Base-by-base conservation (phyloP, 306 rosid species). In the Glycine soja region DNA sequence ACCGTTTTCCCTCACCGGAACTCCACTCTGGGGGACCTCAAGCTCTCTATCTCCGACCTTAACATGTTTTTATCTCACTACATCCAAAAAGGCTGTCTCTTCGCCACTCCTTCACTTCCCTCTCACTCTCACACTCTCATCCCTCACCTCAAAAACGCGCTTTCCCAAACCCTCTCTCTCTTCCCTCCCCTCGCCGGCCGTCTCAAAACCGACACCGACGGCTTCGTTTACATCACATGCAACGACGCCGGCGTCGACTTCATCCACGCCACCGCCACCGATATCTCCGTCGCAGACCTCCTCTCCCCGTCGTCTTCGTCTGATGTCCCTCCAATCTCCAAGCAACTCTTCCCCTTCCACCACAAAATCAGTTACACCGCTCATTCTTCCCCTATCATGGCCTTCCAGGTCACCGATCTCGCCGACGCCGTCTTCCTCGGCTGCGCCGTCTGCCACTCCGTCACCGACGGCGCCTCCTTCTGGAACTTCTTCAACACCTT, bases 401-500 rank as follows among this genome's bases (percentile, higher is more conserved):
- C 91, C 30, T 75, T 94, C 10, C 97, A 94, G 88, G 84, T 94
- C 19, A 94, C 97, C 1, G 89, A 88, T 45, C 89, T 92, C 0
- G 84, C 86, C 0, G 98, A 91, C 65, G 95, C 93, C 2, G 8
- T 94, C 46, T 94, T 94, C 86, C 81, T 94, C 8, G 98, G 97
- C 8, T 82, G 91, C 81, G 56, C 97, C 12, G 90, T 91, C 46
- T 82, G 80, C 78, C 98, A 94, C 69, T 87, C 97, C 42, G 90
- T 89, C 40, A 72, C 67, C 7, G 97, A 94, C 64, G 98, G 98
- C 0, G 79, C 97, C 4, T 90, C 97, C 40, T 86, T 92, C 15
- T 95, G 99, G 99, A 89, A 93, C 66, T 95, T 95, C 90, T 95
- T 91, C 91, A 93, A 95, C 56, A 85, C 94, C 64, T 95, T 95